Evolutionary conservation across 2,329 filamentous ascomycete genomes (phyloP), one percentile per base, ranked within the genome.

Genomic region (Trichoderma endophyticum): DNA sequence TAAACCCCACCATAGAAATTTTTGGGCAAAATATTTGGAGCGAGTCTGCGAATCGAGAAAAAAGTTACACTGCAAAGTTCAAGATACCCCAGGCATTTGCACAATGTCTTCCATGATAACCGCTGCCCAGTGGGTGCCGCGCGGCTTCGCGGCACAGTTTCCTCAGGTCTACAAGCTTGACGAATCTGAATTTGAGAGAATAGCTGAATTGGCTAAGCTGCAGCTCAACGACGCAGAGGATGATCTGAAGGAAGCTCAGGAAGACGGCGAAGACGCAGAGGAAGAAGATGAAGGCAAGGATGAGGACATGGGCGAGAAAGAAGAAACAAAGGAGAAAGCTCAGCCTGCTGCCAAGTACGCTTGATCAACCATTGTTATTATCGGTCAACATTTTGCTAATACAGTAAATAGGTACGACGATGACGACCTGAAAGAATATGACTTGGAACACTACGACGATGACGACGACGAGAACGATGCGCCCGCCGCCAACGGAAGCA

Each of bases 371-470:
- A 43, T 48, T 11, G 7, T 15, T 5, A 15, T 21, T 15, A 18
- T 59, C 24, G n/a, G 6, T 32, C 26, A 32, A 26, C 5, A 11
- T 12, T 21, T 60, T 64, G 39, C 77, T 78, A 70, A 79, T 71
- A 51, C n/a, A 7, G 6, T 54, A n/a, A 6, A 28, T 75, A 88
- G 86, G 71, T 84, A 89, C 48, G 85, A 92, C 75, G 94, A 97
- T 79, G 93, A 97, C 76, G 95, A 97, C 80, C 87, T 99, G 64
- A 96, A 95, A 82, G 94, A 99, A 82, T 99, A 98, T 83, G 92
- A 99, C 79, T 88, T 99, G 70, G 95, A 98, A 75, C 91, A 97
- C 82, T 99, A 99, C 81, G 96, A 99, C 77, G 96, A 99, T 77
- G 96, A 99, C 77, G 92, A 96, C 76, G 93, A 96, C 61, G 89